These are phyloP conservation scores for Suhomyces maxii DNA, from an alignment of 1,139 yeast species.

Conservation along the genomic window DNA sequence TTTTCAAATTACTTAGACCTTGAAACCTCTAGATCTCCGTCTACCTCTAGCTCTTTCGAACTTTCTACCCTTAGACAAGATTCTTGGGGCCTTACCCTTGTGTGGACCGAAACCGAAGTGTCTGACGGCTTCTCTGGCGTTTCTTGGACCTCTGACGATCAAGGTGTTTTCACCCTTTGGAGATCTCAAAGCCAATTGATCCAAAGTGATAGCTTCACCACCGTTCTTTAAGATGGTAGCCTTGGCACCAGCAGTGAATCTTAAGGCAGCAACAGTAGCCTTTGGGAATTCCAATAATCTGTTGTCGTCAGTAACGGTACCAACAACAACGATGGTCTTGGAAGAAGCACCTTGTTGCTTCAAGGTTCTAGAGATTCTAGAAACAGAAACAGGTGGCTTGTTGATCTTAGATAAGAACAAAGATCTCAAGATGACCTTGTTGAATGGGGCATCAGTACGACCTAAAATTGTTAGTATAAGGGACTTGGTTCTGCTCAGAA, in stretches of 20 bases:
- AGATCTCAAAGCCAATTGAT: constrained; percentile 98
- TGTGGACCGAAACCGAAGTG: constrained; percentile 99
- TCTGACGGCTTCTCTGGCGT: constrained; percentile 98
- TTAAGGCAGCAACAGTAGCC: constrained; percentile 97
- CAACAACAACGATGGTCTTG: constrained; percentile 97
- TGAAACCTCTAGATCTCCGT: constrained; percentile 99
- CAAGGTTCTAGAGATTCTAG: constrained; percentile 86
- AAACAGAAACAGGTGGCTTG: constrained; percentile 99
- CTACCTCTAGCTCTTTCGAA: constrained; percentile 99
- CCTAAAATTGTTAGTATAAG: constrained; percentile 58
- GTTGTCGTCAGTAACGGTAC: constrained; percentile 98
- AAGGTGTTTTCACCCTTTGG: constrained; percentile 99
- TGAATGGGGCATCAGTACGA: constrained; percentile 98
- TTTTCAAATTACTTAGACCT: constrained; percentile 79
- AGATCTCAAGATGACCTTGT: constrained; percentile 93
- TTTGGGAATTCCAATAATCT: constrained; percentile 94
- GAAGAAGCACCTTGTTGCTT: constrained; percentile 80
- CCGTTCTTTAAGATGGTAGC: constrained; percentile 97
- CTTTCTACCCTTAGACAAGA: constrained; percentile 96
- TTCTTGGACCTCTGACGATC: constrained; percentile 98
- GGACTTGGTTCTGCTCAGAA: constrained; percentile 54
- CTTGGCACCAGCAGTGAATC: constrained; percentile 99
- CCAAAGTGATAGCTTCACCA: constrained; percentile 99
- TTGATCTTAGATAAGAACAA: constrained; percentile 96
- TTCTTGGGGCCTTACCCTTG: constrained; percentile 99